These are phyloP conservation scores for Aureobasidium uvarum DNA, from an alignment of 2,329 filamentous ascomycete species.

Conservation along the genomic window DNA sequence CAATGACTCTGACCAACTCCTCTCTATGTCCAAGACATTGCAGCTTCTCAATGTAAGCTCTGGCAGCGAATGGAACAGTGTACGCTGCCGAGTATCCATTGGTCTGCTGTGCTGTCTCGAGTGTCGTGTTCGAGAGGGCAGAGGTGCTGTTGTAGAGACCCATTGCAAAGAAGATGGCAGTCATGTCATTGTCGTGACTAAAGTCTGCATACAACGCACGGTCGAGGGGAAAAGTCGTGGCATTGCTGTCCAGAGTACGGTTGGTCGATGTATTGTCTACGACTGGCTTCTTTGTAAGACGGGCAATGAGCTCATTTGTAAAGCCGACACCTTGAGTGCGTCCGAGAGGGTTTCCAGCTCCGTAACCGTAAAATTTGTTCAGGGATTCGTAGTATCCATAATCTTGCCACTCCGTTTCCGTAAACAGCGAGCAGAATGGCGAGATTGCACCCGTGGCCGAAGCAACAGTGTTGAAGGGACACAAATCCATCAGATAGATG, in stretches of 20 bases:
- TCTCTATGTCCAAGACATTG: constrained; percentile 59
- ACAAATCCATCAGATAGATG: constrained; percentile 80
- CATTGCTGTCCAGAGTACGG: constrained; percentile 66
- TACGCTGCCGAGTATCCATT: constrained; percentile 73
- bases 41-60: constrained; percentile 89
- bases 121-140: constrained; percentile 48
- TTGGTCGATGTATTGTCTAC: constrained; percentile 74
- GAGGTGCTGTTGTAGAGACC: constrained; percentile 70
- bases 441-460: constrained; percentile 58
- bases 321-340: constrained; percentile 85
- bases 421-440: constrained; percentile 75
- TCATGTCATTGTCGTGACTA: constrained; percentile 87
- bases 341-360: constrained; percentile 72
- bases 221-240: constrained; percentile 69
- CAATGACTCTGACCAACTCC: constrained; percentile 72
- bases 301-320: constrained; percentile 80
- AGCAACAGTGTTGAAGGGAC: constrained; percentile 79
- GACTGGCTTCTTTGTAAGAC: constrained; percentile 68
- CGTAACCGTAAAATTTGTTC: constrained; percentile 81
- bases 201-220: constrained; percentile 78
- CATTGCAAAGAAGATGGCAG: constrained; percentile 69
- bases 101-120: constrained; percentile 53
- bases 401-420: constrained; percentile 64
- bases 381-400: constrained; percentile 82
- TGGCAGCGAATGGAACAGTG: constrained; percentile 76